Percentiles rank a stretch among this genome's conserved stretches.
These are phyloP conservation scores for Eragrostis curvula DNA, from an alignment of 176 grass and related monocot species.

Conservation along the genomic window DNA sequence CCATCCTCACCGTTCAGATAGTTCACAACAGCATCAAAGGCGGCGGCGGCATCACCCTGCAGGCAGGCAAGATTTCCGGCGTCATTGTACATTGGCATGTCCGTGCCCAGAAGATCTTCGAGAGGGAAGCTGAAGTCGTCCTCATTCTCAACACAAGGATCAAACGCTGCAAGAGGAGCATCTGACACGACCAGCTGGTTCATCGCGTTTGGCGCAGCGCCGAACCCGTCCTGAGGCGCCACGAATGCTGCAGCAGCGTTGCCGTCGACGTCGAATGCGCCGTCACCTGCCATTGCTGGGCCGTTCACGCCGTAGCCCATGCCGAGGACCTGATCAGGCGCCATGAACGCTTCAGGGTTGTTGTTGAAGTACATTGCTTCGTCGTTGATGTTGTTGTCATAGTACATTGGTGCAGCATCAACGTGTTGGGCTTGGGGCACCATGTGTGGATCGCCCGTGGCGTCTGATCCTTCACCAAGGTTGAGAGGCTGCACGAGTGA, in stretches of 20 bases:
- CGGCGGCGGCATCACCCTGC: neutral
- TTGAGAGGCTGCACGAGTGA: neutral
- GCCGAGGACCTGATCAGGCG: neutral
- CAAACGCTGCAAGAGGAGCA: neutral
- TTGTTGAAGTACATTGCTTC: neutral
- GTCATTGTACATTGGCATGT: neutral
- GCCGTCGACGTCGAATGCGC: too few species aligned
- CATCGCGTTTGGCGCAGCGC: neutral
- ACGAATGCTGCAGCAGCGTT: neutral
- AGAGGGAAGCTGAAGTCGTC: neutral
- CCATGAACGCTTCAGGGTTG: neutral
- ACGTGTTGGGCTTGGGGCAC: too few species aligned
- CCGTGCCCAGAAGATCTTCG: conserved; percentile 1
- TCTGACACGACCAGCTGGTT: neutral
- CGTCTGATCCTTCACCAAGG: too few species aligned
- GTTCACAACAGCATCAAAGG: neutral
- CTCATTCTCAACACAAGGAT: neutral
- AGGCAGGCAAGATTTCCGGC: neutral
- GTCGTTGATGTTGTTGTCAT: too few species aligned
- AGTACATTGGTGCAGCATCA: too few species aligned
- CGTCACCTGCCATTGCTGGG: neutral
- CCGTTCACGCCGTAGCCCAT: neutral
- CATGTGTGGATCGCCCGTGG: neutral
- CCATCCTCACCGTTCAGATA: neutral
- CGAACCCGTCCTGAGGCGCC: neutral